These are phyloP conservation scores for Cytospora schulzeri DNA, from an alignment of 2,329 filamentous ascomycete species.

Conservation along the genomic window DNA sequence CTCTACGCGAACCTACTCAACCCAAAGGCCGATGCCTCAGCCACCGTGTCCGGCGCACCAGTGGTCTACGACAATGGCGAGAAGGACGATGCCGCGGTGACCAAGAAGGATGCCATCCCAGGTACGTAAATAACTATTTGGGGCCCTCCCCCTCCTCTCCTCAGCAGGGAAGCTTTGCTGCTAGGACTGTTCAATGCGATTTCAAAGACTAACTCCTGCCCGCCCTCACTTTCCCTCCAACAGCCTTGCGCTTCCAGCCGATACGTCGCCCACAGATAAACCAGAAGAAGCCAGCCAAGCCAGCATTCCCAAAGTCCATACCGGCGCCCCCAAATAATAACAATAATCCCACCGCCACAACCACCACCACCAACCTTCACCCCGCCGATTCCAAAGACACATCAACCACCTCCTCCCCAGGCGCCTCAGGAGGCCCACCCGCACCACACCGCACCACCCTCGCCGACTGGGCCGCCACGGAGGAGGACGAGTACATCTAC, in stretches of 20 bases:
- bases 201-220: neutral
- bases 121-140: constrained; percentile 30
- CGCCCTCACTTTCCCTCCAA: constrained; percentile 35
- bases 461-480: constrained; percentile 77
- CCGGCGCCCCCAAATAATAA: constrained; percentile 33
- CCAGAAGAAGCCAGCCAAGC: constrained; percentile 65
- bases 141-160: neutral
- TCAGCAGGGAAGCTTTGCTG: neutral
- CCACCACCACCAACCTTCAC: constrained; percentile 32
- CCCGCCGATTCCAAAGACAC: constrained; percentile 22
- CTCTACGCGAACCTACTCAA: constrained; percentile 86
- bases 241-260: constrained; percentile 81
- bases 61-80: constrained; percentile 67
- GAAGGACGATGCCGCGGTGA: constrained; percentile 47
- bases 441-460: constrained; percentile 66
- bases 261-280: constrained; percentile 74
- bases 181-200: too few species aligned
- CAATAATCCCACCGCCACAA: constrained; percentile 41
- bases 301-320: constrained; percentile 54
- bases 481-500: constrained; percentile 82
- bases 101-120: constrained; percentile 62
- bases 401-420: constrained; percentile 25
- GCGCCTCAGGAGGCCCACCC: constrained; percentile 36
- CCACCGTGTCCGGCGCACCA: constrained; percentile 77
- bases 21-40: constrained; percentile 48